A percentile compares a stretch with the other conserved stretches of the same genome.
These are phyloP conservation scores for Peronosclerospora sorghi DNA, from an alignment of 352 stramenopile species.

Conservation along the genomic window DNA sequence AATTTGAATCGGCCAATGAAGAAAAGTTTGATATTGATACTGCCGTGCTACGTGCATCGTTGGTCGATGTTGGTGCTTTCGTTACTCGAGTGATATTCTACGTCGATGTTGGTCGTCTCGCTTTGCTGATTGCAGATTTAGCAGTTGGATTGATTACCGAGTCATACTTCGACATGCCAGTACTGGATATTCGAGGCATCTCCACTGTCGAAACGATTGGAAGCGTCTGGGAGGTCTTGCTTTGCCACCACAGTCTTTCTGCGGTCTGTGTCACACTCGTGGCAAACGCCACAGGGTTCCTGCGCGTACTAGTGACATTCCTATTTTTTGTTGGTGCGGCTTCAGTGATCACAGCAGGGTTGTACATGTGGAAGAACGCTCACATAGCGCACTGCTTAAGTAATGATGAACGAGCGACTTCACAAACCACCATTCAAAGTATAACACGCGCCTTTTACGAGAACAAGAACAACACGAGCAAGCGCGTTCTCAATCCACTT, in stretches of 20 bases:
- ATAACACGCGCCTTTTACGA: constrained; percentile 18
- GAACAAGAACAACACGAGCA: constrained; percentile 19
- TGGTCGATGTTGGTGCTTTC: constrained; percentile 18
- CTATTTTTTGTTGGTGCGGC: constrained; percentile 24
- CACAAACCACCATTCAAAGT: constrained; percentile 11
- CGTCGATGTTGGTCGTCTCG: constrained; percentile 20
- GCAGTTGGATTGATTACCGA: constrained; percentile 39
- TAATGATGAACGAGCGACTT: neutral
- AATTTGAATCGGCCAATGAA: neutral
- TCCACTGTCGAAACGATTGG: constrained; percentile 30
- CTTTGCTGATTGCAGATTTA: constrained; percentile 22
- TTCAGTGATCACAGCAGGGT: constrained; percentile 19
- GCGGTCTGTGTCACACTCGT: constrained; percentile 32
- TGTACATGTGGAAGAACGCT: constrained; percentile 37
- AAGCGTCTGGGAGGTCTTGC: constrained; percentile 37
- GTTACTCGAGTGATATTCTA: constrained; percentile 25
- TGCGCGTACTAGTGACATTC: constrained; percentile 27
- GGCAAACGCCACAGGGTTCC: constrained; percentile 23
- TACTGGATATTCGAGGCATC: constrained; percentile 47
- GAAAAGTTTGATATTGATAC: constrained; percentile 24
- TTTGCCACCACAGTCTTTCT: constrained; percentile 28
- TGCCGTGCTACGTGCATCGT: constrained; percentile 19
- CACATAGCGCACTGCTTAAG: constrained; percentile 12
- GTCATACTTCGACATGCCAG: constrained; percentile 42
- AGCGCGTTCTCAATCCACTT: constrained; percentile 12